phyloP scores from a whole-genome alignment of 2,329 filamentous ascomycete genomes.

The Tolypocladium album region DNA sequence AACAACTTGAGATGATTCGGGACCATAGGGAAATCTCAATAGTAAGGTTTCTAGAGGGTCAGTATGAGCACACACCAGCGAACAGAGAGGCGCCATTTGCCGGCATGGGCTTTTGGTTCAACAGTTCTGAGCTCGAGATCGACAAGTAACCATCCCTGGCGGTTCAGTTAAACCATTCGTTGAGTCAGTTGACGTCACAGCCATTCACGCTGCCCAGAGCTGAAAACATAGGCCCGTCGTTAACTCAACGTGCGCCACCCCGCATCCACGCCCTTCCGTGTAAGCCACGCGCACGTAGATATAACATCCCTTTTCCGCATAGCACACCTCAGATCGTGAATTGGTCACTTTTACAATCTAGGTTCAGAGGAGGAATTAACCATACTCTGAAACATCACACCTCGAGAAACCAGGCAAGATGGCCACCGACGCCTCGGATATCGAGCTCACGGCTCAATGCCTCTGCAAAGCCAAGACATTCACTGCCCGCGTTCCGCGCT shows the following conservation, averaged over 20 bases:
- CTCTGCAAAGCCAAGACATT: constrained; percentile 32
- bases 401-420: not conserved
- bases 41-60: too few relatives aligned
- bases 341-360: not conserved
- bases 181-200: not conserved
- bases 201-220: not conserved
- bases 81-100: not conserved
- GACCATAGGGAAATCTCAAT: too few relatives aligned
- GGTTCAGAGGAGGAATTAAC: not conserved
- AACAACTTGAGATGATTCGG: too few relatives aligned
- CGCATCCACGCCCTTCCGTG: not conserved
- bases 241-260: not conserved
- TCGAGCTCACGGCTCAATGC: constrained; percentile 14
- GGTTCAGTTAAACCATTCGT: not conserved
- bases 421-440: not conserved
- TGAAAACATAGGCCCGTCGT: not conserved
- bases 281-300: not conserved
- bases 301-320: not conserved
- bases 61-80: too few relatives aligned
- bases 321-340: not conserved
- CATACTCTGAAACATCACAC: not conserved
- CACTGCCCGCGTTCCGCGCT: constrained; percentile 18
- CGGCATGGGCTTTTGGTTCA: not conserved
- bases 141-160: not conserved
- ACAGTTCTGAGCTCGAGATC: not conserved